A percentile compares a stretch with the other conserved stretches of the same genome.
Evolutionary conservation across 768 basidiomycete species (phyloP).

Genomic region (Russula compacta): DNA sequence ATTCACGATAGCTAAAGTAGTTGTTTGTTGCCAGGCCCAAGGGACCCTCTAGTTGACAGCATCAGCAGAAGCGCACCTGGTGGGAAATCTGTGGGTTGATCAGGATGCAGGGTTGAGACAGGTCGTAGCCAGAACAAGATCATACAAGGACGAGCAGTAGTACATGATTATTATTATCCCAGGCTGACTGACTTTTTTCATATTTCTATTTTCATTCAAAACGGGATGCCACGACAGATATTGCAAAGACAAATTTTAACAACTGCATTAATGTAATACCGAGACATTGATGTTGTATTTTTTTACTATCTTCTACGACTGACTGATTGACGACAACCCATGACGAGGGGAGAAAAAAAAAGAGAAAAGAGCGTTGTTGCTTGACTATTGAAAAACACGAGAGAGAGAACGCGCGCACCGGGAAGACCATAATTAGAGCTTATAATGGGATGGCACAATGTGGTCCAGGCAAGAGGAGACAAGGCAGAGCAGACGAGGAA

Average conservation of each 20-base stretch:
- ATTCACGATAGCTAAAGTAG: too few relatives aligned
- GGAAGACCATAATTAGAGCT: slow-evolving; percentile 15
- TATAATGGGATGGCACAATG: slow-evolving; percentile 18
- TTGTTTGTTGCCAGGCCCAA: too few relatives aligned
- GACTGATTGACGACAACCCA: background rate
- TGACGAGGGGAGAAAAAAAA: background rate
- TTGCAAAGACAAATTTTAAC: background rate
- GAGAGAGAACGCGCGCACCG: background rate
- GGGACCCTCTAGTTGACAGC: too few relatives aligned
- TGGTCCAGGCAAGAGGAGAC: background rate
- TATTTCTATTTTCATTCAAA: too few relatives aligned
- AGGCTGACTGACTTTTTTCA: background rate
- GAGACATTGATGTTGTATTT: background rate
- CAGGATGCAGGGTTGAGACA: too few relatives aligned
- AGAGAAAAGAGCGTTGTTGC: slow-evolving; percentile 14
- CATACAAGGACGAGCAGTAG: too few relatives aligned
- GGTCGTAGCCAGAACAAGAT: too few relatives aligned
- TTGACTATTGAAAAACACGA: slow-evolving; percentile 5
- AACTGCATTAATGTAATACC: slow-evolving; percentile 4
- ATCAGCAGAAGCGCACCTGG: too few relatives aligned
- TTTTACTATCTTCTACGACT: slow-evolving; percentile 6
- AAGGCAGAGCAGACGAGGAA: background rate
- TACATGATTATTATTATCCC: too few relatives aligned
- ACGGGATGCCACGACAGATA: background rate
- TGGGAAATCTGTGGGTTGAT: too few relatives aligned